phyloP scores from a whole-genome alignment of 2,329 filamentous ascomycete genomes.

The Colletotrichum magnum region DNA sequence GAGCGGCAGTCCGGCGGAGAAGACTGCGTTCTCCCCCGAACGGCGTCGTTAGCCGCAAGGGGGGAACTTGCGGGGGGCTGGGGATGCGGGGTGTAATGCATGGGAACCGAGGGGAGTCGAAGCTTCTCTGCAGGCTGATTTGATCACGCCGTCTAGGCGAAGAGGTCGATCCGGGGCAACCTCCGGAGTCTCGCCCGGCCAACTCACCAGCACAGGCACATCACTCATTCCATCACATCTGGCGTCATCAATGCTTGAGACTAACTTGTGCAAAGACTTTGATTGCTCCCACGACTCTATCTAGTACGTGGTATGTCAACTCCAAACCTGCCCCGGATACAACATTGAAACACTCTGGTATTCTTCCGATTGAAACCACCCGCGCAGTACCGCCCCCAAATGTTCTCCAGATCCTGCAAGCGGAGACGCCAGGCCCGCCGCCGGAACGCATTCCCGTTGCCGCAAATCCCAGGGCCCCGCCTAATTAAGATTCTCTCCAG shows the following conservation, averaged over 20 bases:
- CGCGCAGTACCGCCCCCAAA: not conserved
- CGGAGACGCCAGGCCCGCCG: constrained; percentile 40
- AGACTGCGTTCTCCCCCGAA: too few relatives aligned
- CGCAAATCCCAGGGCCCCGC: constrained; percentile 23
- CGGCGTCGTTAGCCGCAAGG: not conserved
- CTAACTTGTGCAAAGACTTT: not conserved
- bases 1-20: not conserved
- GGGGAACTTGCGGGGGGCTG: not conserved
- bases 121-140: not conserved
- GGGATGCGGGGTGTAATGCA: not conserved
- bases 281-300: constrained; percentile 32
- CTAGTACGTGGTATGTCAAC: constrained; percentile 36
- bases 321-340: not conserved
- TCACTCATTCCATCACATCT: not conserved
- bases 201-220: not conserved
- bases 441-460: constrained; percentile 4
- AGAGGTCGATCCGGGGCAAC: not conserved
- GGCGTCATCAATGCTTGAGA: not conserved
- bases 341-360: constrained; percentile 33
- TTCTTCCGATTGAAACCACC: constrained; percentile 16
- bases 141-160: too few relatives aligned
- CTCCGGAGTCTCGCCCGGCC: not conserved
- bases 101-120: not conserved
- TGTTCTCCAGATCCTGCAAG: constrained; percentile 14
- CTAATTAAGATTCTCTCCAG: constrained; percentile 38